Percentiles rank a stretch among this genome's conserved stretches.
Evolutionary conservation across 192 early-diverging fungal genomes (phyloP).

Genomic region (Hyaloraphidium curvatum): DNA sequence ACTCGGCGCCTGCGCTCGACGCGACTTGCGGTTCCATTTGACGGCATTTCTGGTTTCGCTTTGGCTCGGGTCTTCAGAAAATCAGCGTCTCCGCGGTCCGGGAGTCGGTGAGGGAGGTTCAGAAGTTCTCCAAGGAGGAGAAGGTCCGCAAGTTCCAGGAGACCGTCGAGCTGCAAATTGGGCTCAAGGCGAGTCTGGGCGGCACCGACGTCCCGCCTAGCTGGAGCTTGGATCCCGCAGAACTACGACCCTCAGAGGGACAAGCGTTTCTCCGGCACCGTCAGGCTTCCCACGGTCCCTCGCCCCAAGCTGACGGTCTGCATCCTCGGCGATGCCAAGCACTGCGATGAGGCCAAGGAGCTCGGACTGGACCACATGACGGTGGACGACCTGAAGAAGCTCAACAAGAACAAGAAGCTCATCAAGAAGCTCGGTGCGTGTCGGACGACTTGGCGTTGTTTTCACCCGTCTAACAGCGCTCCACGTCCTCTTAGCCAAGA

Average conservation of each 20-base stretch:
- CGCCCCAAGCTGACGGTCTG: slow-evolving; percentile 89
- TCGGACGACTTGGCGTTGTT: background rate
- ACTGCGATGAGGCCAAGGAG: slow-evolving; percentile 88
- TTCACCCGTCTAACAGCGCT: background rate
- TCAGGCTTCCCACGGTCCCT: slow-evolving; percentile 84
- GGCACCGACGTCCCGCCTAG: no score
- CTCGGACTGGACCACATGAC: slow-evolving; percentile 74
- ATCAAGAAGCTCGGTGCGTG: slow-evolving; percentile 74
- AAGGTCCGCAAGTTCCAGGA: slow-evolving; percentile 91
- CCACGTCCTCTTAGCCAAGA: slow-evolving; percentile 41
- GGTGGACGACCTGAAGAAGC: slow-evolving; percentile 97
- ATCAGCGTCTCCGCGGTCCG: slow-evolving; percentile 78
- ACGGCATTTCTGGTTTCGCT: no score
- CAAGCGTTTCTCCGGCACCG: slow-evolving; percentile 98
- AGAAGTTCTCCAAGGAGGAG: slow-evolving; percentile 52
- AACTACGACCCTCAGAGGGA: slow-evolving; percentile 99
- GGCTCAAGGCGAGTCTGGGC: no score
- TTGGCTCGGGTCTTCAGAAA: no score
- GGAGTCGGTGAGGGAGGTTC: slow-evolving; percentile 48
- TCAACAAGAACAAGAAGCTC: slow-evolving; percentile 99
- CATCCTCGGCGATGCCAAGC: slow-evolving; percentile 86
- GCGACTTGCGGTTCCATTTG: no score
- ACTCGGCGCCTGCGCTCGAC: no score
- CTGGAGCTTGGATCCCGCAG: no score
- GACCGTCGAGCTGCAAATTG: slow-evolving; percentile 95